Conservation (phyloP, 2,329 filamentous ascomycete species). For the Xylariales sp. region DNA sequence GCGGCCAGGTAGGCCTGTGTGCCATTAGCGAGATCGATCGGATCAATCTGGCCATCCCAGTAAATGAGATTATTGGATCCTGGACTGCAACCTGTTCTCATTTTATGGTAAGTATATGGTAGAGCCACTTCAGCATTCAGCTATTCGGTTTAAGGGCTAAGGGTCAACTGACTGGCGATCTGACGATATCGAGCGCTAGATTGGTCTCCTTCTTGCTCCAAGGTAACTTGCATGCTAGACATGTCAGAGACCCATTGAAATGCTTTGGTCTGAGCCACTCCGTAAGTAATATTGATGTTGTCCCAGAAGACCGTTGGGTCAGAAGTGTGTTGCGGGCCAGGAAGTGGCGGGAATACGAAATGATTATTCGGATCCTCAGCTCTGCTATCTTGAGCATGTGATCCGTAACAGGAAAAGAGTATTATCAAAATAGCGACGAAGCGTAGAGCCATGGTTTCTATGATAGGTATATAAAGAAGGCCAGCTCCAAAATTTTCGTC, state of each 20-base stretch:
- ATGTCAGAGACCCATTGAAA: constrained; percentile 14
- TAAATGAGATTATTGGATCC: constrained; percentile 7
- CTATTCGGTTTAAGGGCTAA: too few relatives aligned
- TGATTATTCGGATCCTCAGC: constrained; percentile 10
- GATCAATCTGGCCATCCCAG: constrained; percentile 12
- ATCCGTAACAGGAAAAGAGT: neutral
- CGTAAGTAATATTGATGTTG: constrained; percentile 9
- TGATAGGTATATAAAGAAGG: neutral
- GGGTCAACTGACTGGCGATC: neutral
- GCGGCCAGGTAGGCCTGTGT: constrained; percentile 5
- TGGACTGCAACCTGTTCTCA: neutral
- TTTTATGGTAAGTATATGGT: neutral
- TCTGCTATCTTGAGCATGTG: constrained; percentile 10
- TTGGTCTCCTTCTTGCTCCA: constrained; percentile 8
- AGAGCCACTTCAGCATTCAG: neutral
- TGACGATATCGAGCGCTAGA: neutral
- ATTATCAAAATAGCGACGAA: neutral
- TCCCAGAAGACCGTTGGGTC: constrained; percentile 10
- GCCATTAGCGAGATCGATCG: constrained; percentile 12
- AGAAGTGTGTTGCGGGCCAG: constrained; percentile 8
- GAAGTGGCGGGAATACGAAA: constrained; percentile 12
- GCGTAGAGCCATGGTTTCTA: neutral
- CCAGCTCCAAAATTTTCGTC: too few relatives aligned
- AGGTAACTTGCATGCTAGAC: constrained; percentile 7
- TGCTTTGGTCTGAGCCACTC: constrained; percentile 6